Conservation (phyloP, 768 basidiomycete genomes). For the Leccinum boreale region DNA sequence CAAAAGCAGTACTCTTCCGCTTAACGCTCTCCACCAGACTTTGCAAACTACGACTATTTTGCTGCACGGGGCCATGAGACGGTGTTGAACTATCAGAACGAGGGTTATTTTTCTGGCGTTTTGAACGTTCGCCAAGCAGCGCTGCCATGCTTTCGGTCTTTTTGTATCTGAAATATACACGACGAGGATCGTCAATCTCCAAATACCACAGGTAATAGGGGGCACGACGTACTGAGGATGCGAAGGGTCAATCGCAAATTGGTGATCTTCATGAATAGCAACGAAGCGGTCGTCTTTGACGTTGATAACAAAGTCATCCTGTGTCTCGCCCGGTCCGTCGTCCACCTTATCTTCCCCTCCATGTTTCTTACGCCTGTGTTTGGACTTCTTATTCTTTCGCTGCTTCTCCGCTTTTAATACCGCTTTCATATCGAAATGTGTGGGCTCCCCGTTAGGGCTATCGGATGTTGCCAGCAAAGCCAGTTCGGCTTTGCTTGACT, state of each 20-base stretch:
- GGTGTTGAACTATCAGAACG: neutral
- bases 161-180: constrained; percentile 61
- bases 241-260: constrained; percentile 93
- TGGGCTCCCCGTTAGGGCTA: constrained; percentile 49
- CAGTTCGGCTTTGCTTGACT: constrained; percentile 51
- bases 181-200: neutral
- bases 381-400: constrained; percentile 41
- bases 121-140: constrained; percentile 80
- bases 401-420: constrained; percentile 84
- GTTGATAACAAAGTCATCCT: constrained; percentile 80
- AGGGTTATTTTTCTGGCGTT: constrained; percentile 45
- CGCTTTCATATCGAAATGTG: constrained; percentile 89
- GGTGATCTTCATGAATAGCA: constrained; percentile 82
- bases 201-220: neutral
- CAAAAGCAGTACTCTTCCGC: constrained; percentile 53
- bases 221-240: constrained; percentile 78
- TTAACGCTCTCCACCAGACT: constrained; percentile 86
- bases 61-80: neutral
- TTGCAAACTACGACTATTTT: constrained; percentile 42
- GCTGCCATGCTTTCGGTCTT: constrained; percentile 89
- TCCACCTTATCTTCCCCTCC: constrained; percentile 32
- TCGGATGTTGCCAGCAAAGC: constrained; percentile 59
- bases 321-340: constrained; percentile 59
- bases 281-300: constrained; percentile 87
- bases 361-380: constrained; percentile 23